Percentiles rank a stretch among this genome's conserved stretches.
These are phyloP conservation scores for Boletus bicolor DNA, from an alignment of 768 basidiomycete species.

Conservation along the genomic window DNA sequence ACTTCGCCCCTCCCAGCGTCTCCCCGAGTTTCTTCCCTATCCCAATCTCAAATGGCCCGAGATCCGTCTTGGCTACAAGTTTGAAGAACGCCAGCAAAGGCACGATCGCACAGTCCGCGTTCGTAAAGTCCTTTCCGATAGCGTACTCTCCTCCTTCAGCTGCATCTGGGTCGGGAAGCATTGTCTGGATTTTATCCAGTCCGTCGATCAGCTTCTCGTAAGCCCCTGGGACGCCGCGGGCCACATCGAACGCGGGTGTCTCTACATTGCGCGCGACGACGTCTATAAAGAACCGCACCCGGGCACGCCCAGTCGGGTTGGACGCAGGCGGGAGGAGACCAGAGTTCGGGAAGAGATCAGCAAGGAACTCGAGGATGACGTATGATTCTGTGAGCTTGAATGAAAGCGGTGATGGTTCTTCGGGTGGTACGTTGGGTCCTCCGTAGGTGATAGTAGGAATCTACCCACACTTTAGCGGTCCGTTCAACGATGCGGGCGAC, in stretches of 20 bases:
- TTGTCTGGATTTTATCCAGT: slow-evolving; percentile 1
- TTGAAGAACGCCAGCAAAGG: slow-evolving; percentile 53
- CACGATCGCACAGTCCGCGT: slow-evolving; percentile 56
- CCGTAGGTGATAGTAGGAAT: slow-evolving; percentile 60
- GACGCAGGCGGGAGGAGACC: slow-evolving; percentile 42
- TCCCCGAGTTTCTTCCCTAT: slow-evolving; percentile 42
- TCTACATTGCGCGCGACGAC: slow-evolving; percentile 42
- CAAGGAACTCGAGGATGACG: slow-evolving; percentile 62
- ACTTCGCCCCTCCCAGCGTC: slow-evolving; percentile 40
- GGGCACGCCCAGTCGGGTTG: slow-evolving; percentile 53
- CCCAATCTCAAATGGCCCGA: slow-evolving; percentile 47
- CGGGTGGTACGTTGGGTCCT: slow-evolving; percentile 50
- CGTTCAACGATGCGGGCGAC: neutral
- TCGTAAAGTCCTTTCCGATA: slow-evolving; percentile 45
- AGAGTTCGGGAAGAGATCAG: slow-evolving; percentile 50
- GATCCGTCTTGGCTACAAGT: slow-evolving; percentile 41
- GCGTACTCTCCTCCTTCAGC: slow-evolving; percentile 38
- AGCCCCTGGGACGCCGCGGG: slow-evolving; percentile 15
- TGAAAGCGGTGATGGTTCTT: slow-evolving; percentile 55
- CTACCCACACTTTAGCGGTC: slow-evolving; percentile 12
- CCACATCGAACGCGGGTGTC: slow-evolving; percentile 34
- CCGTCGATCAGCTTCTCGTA: neutral
- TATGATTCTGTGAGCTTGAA: slow-evolving; percentile 61
- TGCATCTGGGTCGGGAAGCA: slow-evolving; percentile 35
- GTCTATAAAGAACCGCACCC: slow-evolving; percentile 61